Percentiles rank a stretch among this genome's conserved stretches.
These are phyloP conservation scores for Geotrichum carabidarum DNA, from an alignment of 1,139 yeast genomes.

Conservation along the genomic window DNA sequence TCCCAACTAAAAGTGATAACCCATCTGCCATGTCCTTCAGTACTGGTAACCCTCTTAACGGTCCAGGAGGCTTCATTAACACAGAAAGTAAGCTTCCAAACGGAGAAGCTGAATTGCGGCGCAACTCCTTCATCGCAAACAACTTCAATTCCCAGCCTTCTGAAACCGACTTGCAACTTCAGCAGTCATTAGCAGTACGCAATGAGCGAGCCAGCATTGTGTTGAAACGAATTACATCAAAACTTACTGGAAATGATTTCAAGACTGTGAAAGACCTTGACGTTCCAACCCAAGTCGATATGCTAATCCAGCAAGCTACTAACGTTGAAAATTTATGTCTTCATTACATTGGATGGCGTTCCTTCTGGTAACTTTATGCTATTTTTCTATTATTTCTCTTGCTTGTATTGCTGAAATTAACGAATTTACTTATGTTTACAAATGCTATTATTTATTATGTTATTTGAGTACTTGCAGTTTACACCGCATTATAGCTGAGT, in stretches of 20 bases:
- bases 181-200: constrained; percentile 51
- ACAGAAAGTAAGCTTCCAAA: not conserved
- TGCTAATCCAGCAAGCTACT: constrained; percentile 91
- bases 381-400: not conserved
- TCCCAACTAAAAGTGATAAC: constrained; percentile 75
- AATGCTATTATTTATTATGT: not conserved
- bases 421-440: not conserved
- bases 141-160: not conserved
- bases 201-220: constrained; percentile 91
- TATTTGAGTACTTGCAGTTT: not conserved
- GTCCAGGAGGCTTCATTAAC: constrained; percentile 10
- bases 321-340: constrained; percentile 93
- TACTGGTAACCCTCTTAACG: constrained; percentile 4
- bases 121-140: not conserved
- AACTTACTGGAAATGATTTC: constrained; percentile 90
- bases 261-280: constrained; percentile 63
- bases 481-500: too few species aligned
- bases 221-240: constrained; percentile 82
- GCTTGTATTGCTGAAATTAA: not conserved
- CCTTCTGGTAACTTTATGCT: constrained; percentile 65
- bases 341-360: constrained; percentile 98
- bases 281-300: constrained; percentile 88
- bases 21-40: constrained; percentile 60
- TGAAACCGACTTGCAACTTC: constrained; percentile 43
- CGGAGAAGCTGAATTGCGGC: constrained; percentile 7